These are phyloP conservation scores for Tephrocybe rancida DNA, from an alignment of 768 basidiomycete genomes.

Conservation along the genomic window DNA sequence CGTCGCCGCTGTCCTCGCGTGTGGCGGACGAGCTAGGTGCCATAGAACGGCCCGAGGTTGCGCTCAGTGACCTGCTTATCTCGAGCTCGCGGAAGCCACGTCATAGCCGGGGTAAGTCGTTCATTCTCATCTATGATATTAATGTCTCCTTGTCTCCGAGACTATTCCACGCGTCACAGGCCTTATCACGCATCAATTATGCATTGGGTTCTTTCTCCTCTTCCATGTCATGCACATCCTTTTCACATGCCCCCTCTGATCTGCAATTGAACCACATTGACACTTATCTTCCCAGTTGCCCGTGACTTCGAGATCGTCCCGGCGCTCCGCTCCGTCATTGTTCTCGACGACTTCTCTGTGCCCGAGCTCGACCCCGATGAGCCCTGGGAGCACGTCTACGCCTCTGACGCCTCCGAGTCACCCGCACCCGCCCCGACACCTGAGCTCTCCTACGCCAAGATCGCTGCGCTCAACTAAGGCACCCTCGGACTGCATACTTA, in stretches of 20 bases:
- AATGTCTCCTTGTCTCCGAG: not conserved
- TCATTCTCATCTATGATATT: constrained; percentile 1
- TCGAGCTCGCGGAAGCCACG: constrained; percentile 37
- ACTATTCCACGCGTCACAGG: constrained; percentile 1
- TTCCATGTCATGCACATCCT: not conserved
- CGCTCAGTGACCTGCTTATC: constrained; percentile 25
- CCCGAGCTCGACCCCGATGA: constrained; percentile 50
- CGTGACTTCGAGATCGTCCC: constrained; percentile 63
- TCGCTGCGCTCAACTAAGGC: constrained; percentile 25
- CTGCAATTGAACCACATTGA: not conserved
- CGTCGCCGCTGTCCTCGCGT: constrained; percentile 11
- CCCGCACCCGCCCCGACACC: constrained; percentile 16
- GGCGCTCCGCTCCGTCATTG: constrained; percentile 55
- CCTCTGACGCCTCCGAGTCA: constrained; percentile 37
- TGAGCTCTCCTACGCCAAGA: constrained; percentile 44
- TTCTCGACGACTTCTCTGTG: constrained; percentile 48
- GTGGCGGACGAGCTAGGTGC: constrained; percentile 23
- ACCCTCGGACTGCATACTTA: not conserved
- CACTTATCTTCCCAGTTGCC: constrained; percentile 16
- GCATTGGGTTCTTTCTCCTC: not conserved
- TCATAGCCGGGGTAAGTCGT: constrained; percentile 41
- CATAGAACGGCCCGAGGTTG: constrained; percentile 14
- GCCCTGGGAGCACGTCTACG: constrained; percentile 59
- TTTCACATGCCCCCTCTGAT: constrained; percentile 1
- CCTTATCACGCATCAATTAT: not conserved